Evolutionary conservation across 2,329 filamentous ascomycete genomes (phyloP).

Genomic region (Amylocarpus encephaloides): DNA sequence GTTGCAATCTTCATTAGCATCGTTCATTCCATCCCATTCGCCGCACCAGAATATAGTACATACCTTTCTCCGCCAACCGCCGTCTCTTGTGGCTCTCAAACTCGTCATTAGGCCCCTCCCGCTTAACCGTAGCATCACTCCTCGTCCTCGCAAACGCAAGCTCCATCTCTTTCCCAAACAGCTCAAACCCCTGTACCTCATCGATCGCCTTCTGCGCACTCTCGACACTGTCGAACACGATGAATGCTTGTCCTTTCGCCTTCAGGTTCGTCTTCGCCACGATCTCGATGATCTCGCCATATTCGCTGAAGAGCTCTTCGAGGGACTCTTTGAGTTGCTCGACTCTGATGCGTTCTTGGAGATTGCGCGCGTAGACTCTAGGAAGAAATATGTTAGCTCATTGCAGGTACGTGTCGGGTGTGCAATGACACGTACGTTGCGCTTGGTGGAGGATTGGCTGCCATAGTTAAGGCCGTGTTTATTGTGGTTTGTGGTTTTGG

Average conservation of each 20-base stretch:
- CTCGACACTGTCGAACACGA: constrained; percentile 80
- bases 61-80: constrained; percentile 85
- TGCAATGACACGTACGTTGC: constrained; percentile 72
- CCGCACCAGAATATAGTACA: constrained; percentile 13
- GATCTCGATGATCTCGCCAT: constrained; percentile 77
- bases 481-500: neutral
- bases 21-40: too few relatives aligned
- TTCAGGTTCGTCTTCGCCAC: constrained; percentile 85
- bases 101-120: constrained; percentile 67
- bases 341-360: constrained; percentile 87
- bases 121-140: constrained; percentile 81
- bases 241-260: constrained; percentile 90
- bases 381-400: constrained; percentile 19
- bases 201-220: constrained; percentile 77
- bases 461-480: neutral
- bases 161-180: constrained; percentile 87
- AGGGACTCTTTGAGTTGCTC: constrained; percentile 69
- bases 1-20: neutral
- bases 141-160: constrained; percentile 73
- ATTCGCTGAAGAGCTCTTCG: constrained; percentile 75
- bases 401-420: constrained; percentile 48
- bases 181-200: constrained; percentile 83
- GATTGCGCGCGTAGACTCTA: constrained; percentile 70
- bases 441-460: constrained; percentile 36
- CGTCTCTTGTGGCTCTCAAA: constrained; percentile 81